Conservation (phyloP, 257 asterid genomes). For the Eustoma russellianum region DNA sequence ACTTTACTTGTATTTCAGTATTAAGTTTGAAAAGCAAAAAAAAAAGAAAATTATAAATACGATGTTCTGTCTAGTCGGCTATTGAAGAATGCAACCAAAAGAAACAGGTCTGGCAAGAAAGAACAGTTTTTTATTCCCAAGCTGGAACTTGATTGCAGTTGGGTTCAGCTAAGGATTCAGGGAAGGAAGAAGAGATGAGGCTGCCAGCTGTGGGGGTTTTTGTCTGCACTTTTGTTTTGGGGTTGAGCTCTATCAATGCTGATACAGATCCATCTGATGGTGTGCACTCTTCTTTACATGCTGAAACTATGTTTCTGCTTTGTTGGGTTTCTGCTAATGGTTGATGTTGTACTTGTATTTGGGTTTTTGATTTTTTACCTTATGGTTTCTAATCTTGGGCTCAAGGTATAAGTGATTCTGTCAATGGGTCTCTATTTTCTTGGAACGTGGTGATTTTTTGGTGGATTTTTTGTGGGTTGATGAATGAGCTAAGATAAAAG, state of each 20-base stretch:
- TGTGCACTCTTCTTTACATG: conserved; percentile 8
- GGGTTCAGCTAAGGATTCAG: background rate
- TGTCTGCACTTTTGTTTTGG: conserved; percentile 22
- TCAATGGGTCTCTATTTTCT: conserved; percentile 14
- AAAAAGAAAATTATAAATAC: too few species aligned
- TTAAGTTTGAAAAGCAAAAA: too few species aligned
- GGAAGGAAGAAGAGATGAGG: conserved; percentile 24
- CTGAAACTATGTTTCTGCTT: background rate
- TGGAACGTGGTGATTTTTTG: conserved; percentile 8
- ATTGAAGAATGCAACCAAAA: too few species aligned
- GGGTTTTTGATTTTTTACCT: conserved; percentile 6
- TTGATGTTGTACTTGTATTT: background rate
- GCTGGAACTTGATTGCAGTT: conserved; percentile 18
- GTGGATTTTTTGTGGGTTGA: conserved; percentile 17
- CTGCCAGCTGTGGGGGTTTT: conserved; percentile 11
- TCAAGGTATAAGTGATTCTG: conserved; percentile 7
- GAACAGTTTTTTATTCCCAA: conserved; percentile 11
- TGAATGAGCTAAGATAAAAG: too few species aligned
- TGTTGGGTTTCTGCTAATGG: background rate
- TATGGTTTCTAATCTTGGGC: background rate
- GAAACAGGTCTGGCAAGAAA: too few species aligned
- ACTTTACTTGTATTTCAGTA: too few species aligned
- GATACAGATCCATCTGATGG: conserved; percentile 40
- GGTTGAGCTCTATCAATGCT: conserved; percentile 16
- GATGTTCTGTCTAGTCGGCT: too few species aligned